These are phyloP conservation scores for Dentipellis sp. DNA, from an alignment of 768 basidiomycete genomes.

Conservation along the genomic window DNA sequence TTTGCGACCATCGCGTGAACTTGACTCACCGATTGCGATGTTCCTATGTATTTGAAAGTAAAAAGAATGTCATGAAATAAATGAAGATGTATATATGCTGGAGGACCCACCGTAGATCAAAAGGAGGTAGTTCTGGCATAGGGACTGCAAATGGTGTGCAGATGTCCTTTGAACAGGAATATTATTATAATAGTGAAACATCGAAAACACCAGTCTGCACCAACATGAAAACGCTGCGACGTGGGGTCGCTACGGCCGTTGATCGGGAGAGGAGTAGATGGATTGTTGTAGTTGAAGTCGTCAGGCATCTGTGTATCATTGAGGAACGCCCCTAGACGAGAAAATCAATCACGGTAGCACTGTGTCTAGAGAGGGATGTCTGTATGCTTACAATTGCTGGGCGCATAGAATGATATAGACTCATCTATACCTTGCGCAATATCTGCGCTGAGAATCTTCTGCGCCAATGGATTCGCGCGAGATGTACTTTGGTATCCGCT, in stretches of 20 bases:
- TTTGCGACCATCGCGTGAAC: background rate
- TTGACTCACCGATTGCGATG: constrained; percentile 3
- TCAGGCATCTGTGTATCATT: constrained; percentile 21
- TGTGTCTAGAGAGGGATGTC: background rate
- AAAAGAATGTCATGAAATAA: no score
- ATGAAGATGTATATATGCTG: background rate
- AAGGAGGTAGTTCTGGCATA: constrained; percentile 3
- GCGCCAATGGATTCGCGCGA: constrained; percentile 48
- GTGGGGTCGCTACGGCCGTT: constrained; percentile 21
- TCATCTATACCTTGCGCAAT: constrained; percentile 35
- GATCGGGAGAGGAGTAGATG: constrained; percentile 17
- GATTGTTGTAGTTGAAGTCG: constrained; percentile 22
- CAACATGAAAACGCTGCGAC: constrained; percentile 26
- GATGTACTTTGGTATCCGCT: constrained; percentile 50
- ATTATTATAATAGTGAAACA: background rate
- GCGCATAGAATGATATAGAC: constrained; percentile 33
- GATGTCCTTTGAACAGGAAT: constrained; percentile 20
- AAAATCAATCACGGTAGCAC: background rate
- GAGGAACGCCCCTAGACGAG: constrained; percentile 19
- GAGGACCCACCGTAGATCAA: constrained; percentile 6
- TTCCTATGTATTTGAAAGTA: constrained; percentile 2
- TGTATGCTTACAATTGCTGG: constrained; percentile 38
- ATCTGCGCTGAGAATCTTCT: constrained; percentile 46
- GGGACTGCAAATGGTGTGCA: constrained; percentile 12
- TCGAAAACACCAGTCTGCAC: background rate